Evolutionary conservation across 257 asterid species (phyloP).

Genomic region (Orobanche coerulescens): DNA sequence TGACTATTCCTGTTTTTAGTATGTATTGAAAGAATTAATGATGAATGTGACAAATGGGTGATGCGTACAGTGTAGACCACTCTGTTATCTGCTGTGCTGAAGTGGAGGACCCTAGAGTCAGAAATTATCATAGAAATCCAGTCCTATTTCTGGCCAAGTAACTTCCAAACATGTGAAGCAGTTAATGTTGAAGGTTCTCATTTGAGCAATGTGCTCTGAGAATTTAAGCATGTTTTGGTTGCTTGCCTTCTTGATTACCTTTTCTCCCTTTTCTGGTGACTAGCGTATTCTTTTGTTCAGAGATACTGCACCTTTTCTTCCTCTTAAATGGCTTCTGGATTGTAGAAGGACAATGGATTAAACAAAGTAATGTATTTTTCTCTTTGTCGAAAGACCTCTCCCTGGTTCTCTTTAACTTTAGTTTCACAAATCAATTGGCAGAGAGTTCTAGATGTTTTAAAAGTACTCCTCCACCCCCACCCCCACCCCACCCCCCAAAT

Average conservation of each 20-base stretch:
- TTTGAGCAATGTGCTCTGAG: background rate
- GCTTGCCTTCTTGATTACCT: background rate
- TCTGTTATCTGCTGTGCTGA: background rate
- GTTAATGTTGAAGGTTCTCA: background rate
- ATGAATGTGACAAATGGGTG: slow-evolving; percentile 5
- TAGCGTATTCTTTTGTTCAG: slow-evolving; percentile 1
- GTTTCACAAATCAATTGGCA: slow-evolving; percentile 1
- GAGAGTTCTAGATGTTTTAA: background rate
- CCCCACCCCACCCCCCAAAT: background rate
- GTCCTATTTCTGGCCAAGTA: background rate
- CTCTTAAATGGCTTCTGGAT: background rate
- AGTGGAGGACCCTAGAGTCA: background rate
- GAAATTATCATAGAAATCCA: background rate
- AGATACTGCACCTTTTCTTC: background rate
- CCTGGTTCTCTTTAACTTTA: background rate
- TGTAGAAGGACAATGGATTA: background rate
- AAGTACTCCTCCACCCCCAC: background rate
- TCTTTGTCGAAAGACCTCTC: background rate
- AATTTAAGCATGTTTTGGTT: background rate
- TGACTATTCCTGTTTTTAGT: background rate
- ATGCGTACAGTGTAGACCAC: background rate
- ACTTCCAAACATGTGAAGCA: background rate
- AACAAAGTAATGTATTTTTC: background rate
- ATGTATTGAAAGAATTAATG: background rate
- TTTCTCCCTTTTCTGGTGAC: background rate